A percentile compares a stretch with the other conserved stretches of the same genome.
Evolutionary conservation across 495 filamentous ascomycete species (phyloP).

Genomic region (Aspergillus nanangensis): DNA sequence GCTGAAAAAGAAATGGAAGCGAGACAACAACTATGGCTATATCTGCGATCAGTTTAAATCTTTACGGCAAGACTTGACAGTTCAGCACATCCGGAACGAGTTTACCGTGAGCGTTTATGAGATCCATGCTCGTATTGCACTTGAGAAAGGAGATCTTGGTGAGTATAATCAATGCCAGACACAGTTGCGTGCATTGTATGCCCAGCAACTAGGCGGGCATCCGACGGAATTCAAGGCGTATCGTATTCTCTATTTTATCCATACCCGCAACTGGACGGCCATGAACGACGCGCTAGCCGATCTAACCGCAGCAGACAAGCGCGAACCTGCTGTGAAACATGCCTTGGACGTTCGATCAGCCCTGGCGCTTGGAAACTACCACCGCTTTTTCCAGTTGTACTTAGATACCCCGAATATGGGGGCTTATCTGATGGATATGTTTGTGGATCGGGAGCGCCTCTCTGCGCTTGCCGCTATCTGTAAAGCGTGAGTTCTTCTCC

Average conservation of each 20-base stretch:
- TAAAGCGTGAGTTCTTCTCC: constrained; percentile 73
- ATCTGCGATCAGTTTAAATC: constrained; percentile 99
- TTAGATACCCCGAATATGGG: constrained; percentile 96
- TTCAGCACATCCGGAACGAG: constrained; percentile 92
- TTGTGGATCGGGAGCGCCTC: constrained; percentile 88
- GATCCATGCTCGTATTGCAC: constrained; percentile 92
- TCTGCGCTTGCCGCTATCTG: constrained; percentile 85
- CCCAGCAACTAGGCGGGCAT: constrained; percentile 80
- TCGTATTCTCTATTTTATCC: constrained; percentile 99
- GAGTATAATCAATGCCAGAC: constrained; percentile 99
- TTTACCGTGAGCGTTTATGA: constrained; percentile 97
- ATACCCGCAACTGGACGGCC: constrained; percentile 96
- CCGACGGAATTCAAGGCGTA: constrained; percentile 97
- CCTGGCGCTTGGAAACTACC: constrained; percentile 90
- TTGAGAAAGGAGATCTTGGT: constrained; percentile 99
- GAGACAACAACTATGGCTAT: constrained; percentile 90
- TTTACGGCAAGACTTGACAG: constrained; percentile 93
- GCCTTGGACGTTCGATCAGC: constrained; percentile 88
- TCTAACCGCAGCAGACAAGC: constrained; percentile 94
- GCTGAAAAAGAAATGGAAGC: constrained; percentile 90
- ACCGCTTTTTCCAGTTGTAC: constrained; percentile 94
- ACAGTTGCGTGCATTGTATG: constrained; percentile 87
- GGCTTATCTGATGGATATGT: constrained; percentile 98
- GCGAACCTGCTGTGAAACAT: constrained; percentile 78
- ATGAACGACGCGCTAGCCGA: constrained; percentile 97